Evolutionary conservation across 805 yeast species (phyloP).

Genomic region (Teunomyces pallodes): DNA sequence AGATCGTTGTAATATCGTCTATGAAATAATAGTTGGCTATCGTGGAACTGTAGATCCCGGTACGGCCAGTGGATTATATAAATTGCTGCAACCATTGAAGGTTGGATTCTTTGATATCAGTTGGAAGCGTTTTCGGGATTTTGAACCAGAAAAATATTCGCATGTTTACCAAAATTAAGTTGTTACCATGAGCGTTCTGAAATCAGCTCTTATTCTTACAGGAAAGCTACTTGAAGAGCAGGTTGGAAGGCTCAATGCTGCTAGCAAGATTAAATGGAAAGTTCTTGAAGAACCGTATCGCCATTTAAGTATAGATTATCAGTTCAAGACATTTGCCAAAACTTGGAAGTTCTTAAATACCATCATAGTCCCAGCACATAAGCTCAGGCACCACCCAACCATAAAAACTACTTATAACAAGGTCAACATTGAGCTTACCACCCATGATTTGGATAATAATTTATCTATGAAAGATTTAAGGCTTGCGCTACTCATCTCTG

Average conservation of each 20-base stretch:
- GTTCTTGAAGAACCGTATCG: conserved; percentile 1
- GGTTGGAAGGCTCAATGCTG: conserved; percentile 4
- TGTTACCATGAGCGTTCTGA: not conserved
- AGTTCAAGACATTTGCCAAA: conserved; percentile 51
- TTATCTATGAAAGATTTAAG: conserved; percentile 55
- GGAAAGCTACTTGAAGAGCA: conserved; percentile 9
- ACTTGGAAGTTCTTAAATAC: conserved; percentile 67
- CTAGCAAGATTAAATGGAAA: conserved; percentile 5
- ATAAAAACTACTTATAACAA: conserved; percentile 61
- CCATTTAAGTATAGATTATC: conserved; percentile 34
- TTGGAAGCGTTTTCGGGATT: not conserved
- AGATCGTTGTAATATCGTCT: conserved; percentile 33
- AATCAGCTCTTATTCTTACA: conserved; percentile 3
- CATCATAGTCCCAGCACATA: conserved; percentile 56
- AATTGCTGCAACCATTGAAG: conserved; percentile 35
- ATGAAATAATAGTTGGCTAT: conserved; percentile 33
- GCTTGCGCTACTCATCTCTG: conserved; percentile 45
- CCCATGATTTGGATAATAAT: conserved; percentile 59
- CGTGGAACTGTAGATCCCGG: conserved; percentile 19
- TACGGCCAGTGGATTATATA: conserved; percentile 38
- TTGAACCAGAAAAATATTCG: conserved; percentile 1
- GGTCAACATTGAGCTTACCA: conserved; percentile 53
- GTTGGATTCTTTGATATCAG: not conserved
- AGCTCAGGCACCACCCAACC: conserved; percentile 68
- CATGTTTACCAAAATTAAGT: not conserved